phyloP scores from a whole-genome alignment of 2,329 filamentous ascomycete genomes.

The Pyrenophora graminea region DNA sequence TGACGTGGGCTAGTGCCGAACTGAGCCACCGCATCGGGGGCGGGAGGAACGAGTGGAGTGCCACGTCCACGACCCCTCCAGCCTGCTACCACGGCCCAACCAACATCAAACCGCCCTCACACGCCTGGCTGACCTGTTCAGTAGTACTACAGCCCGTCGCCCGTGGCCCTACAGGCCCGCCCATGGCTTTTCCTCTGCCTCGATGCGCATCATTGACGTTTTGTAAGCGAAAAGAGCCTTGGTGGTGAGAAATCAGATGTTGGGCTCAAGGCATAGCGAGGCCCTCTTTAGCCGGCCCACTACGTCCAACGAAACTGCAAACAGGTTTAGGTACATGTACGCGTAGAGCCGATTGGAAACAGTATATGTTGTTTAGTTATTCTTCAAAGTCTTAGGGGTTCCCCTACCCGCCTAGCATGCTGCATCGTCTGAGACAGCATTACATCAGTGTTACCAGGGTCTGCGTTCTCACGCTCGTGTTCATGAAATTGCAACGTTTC shows the following conservation, averaged over 20 bases:
- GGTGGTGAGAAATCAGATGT: conserved; percentile 14
- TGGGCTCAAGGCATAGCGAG: background rate
- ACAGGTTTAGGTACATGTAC: background rate
- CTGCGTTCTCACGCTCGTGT: background rate
- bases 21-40: conserved; percentile 30
- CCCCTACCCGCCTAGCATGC: background rate
- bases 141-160: background rate
- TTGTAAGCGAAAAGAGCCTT: conserved; percentile 1
- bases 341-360: background rate
- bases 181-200: background rate
- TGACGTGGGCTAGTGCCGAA: conserved; percentile 27
- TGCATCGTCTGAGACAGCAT: background rate
- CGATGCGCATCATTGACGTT: background rate
- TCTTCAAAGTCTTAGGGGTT: background rate
- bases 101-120: conserved; percentile 17
- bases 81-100: conserved; percentile 17
- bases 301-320: background rate
- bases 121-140: background rate
- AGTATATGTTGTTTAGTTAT: background rate
- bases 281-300: background rate
- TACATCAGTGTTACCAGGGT: background rate
- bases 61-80: conserved; percentile 27
- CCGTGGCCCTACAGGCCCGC: background rate
- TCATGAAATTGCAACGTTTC: background rate
- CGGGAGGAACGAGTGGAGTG: conserved; percentile 29